Conservation (phyloP, 768 basidiomycete genomes). For the Xerocomellus amylosporus region DNA sequence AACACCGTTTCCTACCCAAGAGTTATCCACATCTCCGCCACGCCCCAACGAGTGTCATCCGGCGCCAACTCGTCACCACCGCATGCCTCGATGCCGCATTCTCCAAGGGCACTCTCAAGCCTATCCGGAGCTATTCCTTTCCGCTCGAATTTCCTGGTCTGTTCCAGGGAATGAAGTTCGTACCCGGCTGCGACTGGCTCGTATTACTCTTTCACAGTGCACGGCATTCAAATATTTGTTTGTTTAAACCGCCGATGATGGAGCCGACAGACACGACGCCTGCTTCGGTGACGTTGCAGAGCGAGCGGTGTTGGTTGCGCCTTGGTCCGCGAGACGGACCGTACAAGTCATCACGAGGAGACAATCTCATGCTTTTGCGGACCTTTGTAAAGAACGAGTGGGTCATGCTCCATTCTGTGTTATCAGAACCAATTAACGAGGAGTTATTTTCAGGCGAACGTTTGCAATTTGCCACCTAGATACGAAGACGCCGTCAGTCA, state of each 20-base stretch:
- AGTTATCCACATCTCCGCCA: conserved; percentile 26
- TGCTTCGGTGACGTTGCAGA: conserved; percentile 27
- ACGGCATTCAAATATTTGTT: conserved; percentile 30
- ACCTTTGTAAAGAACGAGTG: conserved; percentile 28
- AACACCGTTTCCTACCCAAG: conserved; percentile 24
- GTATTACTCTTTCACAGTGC: conserved; percentile 31
- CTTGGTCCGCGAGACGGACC: conserved; percentile 24
- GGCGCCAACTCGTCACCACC: conserved; percentile 23
- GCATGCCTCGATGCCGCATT: conserved; percentile 24
- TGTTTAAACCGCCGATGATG: conserved; percentile 20
- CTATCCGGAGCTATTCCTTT: conserved; percentile 25
- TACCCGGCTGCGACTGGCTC: conserved; percentile 30
- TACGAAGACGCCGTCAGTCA: conserved; percentile 26
- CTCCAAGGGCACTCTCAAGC: conserved; percentile 9
- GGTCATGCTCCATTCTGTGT: background rate
- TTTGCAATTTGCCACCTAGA: conserved; percentile 29
- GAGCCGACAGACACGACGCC: conserved; percentile 1
- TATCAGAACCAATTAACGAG: background rate
- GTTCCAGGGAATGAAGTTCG: conserved; percentile 32
- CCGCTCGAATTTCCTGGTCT: conserved; percentile 30
- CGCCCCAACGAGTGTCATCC: conserved; percentile 20
- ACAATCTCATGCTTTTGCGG: conserved; percentile 27
- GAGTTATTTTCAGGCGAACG: conserved; percentile 8
- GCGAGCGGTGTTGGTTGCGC: conserved; percentile 29
- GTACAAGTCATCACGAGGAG: conserved; percentile 32